phyloP scores from a whole-genome alignment of 1,284 basidiomycete species.

The Papiliotrema fonsecae region DNA sequence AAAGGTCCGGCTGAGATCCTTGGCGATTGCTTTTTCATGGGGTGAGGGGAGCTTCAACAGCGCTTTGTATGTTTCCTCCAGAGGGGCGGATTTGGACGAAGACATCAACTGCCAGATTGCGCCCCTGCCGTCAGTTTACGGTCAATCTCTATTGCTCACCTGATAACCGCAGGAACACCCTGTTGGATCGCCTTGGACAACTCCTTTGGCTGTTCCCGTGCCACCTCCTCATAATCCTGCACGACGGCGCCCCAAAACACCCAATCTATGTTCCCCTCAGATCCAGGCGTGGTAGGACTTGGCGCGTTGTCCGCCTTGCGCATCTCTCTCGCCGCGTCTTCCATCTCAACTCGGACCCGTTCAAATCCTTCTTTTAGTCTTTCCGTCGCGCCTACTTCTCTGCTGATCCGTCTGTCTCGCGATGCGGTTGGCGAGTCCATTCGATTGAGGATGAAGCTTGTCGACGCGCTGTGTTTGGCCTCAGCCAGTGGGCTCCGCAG shows the following conservation, averaged over 20 bases:
- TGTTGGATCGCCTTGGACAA: constrained; percentile 85
- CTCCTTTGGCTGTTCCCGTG: constrained; percentile 67
- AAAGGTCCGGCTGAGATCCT: constrained; percentile 92
- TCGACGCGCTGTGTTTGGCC: not conserved
- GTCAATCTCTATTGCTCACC: constrained; percentile 39
- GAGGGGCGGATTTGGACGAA: constrained; percentile 79
- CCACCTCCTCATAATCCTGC: constrained; percentile 81
- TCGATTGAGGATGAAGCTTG: constrained; percentile 7
- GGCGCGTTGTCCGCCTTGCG: constrained; percentile 50
- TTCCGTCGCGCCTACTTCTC: constrained; percentile 32
- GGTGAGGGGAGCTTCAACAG: constrained; percentile 76
- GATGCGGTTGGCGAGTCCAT: constrained; percentile 29
- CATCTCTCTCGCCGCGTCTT: constrained; percentile 44
- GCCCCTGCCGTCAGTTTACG: constrained; percentile 57
- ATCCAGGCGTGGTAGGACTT: not conserved
- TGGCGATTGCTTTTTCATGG: constrained; percentile 89
- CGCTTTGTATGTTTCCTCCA: constrained; percentile 79
- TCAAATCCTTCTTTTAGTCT: constrained; percentile 42
- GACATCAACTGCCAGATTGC: constrained; percentile 99
- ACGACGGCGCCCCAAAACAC: constrained; percentile 96
- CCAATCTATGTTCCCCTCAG: constrained; percentile 50
- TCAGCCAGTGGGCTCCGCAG: constrained; percentile 2
- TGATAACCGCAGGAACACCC: constrained; percentile 69
- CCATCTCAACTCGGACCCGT: constrained; percentile 43
- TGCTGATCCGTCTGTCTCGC: constrained; percentile 34